These are phyloP conservation scores for Talaromyces trachyspermus DNA, from an alignment of 495 filamentous ascomycete species.

Conservation along the genomic window DNA sequence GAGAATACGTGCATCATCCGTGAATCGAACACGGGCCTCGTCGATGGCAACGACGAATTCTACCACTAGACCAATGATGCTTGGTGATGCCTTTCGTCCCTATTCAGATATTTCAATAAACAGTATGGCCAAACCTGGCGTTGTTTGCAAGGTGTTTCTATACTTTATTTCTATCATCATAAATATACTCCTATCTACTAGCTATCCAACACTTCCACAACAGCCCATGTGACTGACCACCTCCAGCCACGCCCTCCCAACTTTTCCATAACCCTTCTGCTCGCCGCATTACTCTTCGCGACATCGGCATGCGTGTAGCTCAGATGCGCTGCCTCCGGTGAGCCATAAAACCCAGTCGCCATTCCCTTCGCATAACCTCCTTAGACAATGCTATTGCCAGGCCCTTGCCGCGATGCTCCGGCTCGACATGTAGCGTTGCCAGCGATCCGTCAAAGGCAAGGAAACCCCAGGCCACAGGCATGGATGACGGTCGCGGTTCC, in stretches of 20 bases:
- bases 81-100: constrained; percentile 1
- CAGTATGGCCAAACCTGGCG: too few relatives aligned
- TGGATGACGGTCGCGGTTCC: too few relatives aligned
- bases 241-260: constrained; percentile 29
- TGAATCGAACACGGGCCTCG: constrained; percentile 53
- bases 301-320: constrained; percentile 43
- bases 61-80: constrained; percentile 54
- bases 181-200: too few relatives aligned
- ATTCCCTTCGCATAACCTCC: constrained; percentile 29
- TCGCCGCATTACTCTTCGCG: constrained; percentile 33
- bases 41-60: constrained; percentile 55
- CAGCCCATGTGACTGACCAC: constrained; percentile 6
- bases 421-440: constrained; percentile 42
- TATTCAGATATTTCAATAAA: neutral
- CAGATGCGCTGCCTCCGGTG: constrained; percentile 9
- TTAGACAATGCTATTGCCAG: constrained; percentile 31
- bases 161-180: too few relatives aligned
- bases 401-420: constrained; percentile 37
- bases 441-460: constrained; percentile 39
- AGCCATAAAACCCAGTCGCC: constrained; percentile 16
- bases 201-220: constrained; percentile 2
- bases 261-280: constrained; percentile 44
- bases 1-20: constrained; percentile 39
- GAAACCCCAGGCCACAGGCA: constrained; percentile 38
- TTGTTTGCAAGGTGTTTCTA: too few relatives aligned